These are phyloP conservation scores for Lichina pygmaea DNA, from an alignment of 495 filamentous ascomycete species.

Conservation along the genomic window DNA sequence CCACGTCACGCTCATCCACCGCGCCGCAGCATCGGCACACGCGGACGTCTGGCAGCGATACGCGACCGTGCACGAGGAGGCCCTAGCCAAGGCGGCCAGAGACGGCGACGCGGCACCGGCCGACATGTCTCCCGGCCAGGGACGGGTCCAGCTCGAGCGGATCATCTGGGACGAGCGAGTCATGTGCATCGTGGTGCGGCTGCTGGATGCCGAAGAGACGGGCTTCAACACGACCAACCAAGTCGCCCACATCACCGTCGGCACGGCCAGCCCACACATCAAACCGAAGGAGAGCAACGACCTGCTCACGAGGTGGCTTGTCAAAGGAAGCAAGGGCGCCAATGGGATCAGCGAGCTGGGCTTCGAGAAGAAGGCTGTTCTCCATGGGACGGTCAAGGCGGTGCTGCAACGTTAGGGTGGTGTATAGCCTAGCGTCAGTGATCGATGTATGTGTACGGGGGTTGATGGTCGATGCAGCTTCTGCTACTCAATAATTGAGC, in stretches of 20 bases:
- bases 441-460: too few relatives aligned
- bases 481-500: too few relatives aligned
- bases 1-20: slow-evolving; percentile 86
- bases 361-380: slow-evolving; percentile 12
- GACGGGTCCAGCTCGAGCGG: slow-evolving; percentile 31
- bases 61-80: slow-evolving; percentile 3
- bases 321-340: slow-evolving; percentile 20
- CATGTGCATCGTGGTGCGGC: slow-evolving; percentile 66
- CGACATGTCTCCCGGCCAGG: slow-evolving; percentile 17
- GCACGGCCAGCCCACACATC: slow-evolving; percentile 39
- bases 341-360: slow-evolving; percentile 17
- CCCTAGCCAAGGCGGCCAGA: not conserved
- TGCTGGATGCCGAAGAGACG: slow-evolving; percentile 22
- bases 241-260: slow-evolving; percentile 73
- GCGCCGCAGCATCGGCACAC: slow-evolving; percentile 25
- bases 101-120: not conserved
- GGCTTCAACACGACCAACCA: slow-evolving; percentile 44
- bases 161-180: slow-evolving; percentile 57
- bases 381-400: slow-evolving; percentile 13
- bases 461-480: too few relatives aligned
- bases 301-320: slow-evolving; percentile 41
- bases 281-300: slow-evolving; percentile 91
- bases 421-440: too few relatives aligned
- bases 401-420: not conserved
- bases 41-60: slow-evolving; percentile 35